These are phyloP conservation scores for Harringtonia lauricola DNA, from an alignment of 2,329 filamentous ascomycete genomes.

Conservation along the genomic window DNA sequence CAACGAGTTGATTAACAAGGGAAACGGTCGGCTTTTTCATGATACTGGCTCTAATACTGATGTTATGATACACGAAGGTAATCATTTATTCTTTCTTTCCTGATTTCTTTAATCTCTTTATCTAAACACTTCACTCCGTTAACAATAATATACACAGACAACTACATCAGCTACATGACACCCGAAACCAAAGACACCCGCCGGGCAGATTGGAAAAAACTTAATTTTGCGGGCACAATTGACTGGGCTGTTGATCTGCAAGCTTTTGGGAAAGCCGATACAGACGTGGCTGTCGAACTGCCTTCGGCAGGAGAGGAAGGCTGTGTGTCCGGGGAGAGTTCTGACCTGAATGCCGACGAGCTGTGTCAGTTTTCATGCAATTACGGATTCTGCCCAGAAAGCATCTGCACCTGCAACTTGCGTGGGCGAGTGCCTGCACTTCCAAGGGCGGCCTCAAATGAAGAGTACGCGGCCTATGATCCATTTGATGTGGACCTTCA, in stretches of 20 bases:
- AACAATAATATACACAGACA: neutral
- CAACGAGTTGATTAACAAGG: conserved; percentile 15
- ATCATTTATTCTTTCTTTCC: neutral
- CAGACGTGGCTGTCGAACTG: neutral
- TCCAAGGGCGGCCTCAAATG: conserved; percentile 11
- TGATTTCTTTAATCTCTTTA: no score
- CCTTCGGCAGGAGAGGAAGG: neutral
- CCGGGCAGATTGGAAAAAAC: neutral
- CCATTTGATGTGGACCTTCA: conserved; percentile 11
- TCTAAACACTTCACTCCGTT: neutral
- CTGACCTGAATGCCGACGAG: conserved; percentile 1
- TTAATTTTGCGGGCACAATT: conserved; percentile 5
- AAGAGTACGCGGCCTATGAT: conserved; percentile 5
- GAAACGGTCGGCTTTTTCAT: neutral
- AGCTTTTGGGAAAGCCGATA: neutral
- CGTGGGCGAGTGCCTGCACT: conserved; percentile 10
- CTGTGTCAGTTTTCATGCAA: conserved; percentile 11
- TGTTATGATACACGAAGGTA: neutral
- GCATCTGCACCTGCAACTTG: conserved; percentile 9
- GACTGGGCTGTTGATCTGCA: conserved; percentile 7
- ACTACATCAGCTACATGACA: conserved; percentile 1
- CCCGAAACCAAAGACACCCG: neutral
- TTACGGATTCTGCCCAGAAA: conserved; percentile 9
- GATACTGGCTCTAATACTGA: neutral
- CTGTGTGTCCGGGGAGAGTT: neutral